Percentiles rank a stretch among this genome's conserved stretches.
These are phyloP conservation scores for Yarrowia sp. DNA, from an alignment of 805 yeast genomes.

Conservation along the genomic window DNA sequence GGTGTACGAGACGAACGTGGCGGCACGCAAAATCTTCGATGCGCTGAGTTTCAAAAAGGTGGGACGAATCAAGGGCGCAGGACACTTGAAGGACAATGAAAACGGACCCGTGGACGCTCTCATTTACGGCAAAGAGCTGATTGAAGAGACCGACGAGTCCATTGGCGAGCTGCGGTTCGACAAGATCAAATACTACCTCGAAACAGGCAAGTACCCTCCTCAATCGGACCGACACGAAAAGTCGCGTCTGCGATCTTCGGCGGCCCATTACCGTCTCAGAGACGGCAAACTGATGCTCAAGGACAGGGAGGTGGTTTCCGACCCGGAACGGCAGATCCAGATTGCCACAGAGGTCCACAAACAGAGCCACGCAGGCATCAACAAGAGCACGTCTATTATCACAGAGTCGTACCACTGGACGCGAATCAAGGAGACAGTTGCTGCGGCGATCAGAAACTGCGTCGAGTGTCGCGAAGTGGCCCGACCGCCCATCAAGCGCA, in stretches of 20 bases:
- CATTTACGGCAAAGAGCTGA: constrained; percentile 81
- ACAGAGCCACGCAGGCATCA: constrained; percentile 82
- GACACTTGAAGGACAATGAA: constrained; percentile 82
- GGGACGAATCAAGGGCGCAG: constrained; percentile 87
- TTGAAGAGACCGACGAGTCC: constrained; percentile 60
- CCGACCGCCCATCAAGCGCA: constrained; percentile 46
- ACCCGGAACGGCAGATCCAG: constrained; percentile 73
- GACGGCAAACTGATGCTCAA: constrained; percentile 78
- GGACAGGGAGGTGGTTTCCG: constrained; percentile 83
- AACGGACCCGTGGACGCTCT: constrained; percentile 80
- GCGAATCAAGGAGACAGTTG: constrained; percentile 85
- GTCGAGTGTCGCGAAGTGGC: constrained; percentile 67
- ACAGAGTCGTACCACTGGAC: constrained; percentile 90
- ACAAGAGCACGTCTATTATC: constrained; percentile 79
- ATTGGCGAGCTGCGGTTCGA: constrained; percentile 63
- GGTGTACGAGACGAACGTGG: constrained; percentile 85
- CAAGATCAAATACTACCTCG: constrained; percentile 75
- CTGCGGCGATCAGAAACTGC: constrained; percentile 78
- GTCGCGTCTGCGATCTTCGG: constrained; percentile 79
- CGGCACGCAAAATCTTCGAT: constrained; percentile 82
- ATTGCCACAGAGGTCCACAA: constrained; percentile 76
- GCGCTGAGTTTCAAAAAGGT: constrained; percentile 74
- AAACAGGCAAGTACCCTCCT: constrained; percentile 86
- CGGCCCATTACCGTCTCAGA: constrained; percentile 74
- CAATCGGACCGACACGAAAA: constrained; percentile 82